A percentile compares a stretch with the other conserved stretches of the same genome.
phyloP scores from a whole-genome alignment of 352 stramenopile species.

The Phytophthora multivora region DNA sequence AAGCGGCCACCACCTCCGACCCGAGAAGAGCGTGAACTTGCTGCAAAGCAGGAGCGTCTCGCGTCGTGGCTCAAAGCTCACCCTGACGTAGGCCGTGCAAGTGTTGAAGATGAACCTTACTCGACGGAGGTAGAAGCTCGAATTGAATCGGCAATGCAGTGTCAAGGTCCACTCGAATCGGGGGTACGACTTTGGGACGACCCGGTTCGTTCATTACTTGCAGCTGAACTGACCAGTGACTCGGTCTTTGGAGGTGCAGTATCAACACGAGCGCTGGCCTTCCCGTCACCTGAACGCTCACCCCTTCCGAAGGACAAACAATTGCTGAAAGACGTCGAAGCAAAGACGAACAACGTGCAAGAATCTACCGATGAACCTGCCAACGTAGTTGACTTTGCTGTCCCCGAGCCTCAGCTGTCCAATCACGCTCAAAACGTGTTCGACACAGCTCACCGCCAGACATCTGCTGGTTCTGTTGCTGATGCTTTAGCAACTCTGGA shows the following conservation, averaged over 20 bases:
- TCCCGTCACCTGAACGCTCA: constrained; percentile 6
- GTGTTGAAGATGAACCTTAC: constrained; percentile 18
- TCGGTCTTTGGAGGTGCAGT: constrained; percentile 53
- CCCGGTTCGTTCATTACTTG: constrained; percentile 52
- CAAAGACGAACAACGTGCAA: not conserved
- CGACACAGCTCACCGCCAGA: constrained; percentile 8
- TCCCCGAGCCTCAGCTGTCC: constrained; percentile 5
- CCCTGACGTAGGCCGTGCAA: constrained; percentile 3
- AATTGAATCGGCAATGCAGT: constrained; percentile 40
- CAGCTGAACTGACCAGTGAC: constrained; percentile 61
- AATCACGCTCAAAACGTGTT: constrained; percentile 27
- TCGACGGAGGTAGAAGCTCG: constrained; percentile 44
- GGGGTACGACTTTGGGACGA: constrained; percentile 48
- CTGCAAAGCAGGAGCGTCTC: constrained; percentile 21
- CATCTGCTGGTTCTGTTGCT: constrained; percentile 24
- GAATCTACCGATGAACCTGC: not conserved
- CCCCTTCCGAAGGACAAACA: not conserved
- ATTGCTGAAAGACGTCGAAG: not conserved
- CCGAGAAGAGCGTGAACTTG: constrained; percentile 24
- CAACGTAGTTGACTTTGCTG: not conserved
- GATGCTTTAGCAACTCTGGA: constrained; percentile 55
- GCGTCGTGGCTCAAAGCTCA: constrained; percentile 25
- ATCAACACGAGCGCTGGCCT: constrained; percentile 40
- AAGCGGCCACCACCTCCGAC: constrained; percentile 15
- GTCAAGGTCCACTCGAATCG: constrained; percentile 11